A percentile compares a stretch with the other conserved stretches of the same genome.
Conservation (phyloP, 495 filamentous ascomycete genomes). For the Neurospora sublineolata region DNA sequence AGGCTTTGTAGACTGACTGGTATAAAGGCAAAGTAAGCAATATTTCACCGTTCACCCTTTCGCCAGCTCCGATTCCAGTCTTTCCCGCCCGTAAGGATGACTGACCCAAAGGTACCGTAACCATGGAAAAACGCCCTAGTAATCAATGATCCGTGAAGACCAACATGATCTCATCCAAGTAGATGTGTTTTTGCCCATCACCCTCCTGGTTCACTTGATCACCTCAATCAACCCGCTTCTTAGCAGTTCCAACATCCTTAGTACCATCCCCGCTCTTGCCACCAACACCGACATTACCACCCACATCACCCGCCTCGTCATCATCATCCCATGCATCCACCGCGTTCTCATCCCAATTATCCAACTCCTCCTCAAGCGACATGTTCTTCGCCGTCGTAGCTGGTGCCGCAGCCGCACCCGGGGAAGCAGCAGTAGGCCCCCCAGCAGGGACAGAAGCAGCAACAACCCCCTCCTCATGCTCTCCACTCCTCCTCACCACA, state of each 20-base stretch:
- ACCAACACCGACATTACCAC: conserved; percentile 4
- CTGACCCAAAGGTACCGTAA: background rate
- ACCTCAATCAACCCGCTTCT: conserved; percentile 30
- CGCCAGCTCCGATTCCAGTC: background rate
- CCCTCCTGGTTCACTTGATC: background rate
- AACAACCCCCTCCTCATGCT: conserved; percentile 27
- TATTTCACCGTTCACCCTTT: background rate
- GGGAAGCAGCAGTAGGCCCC: background rate
- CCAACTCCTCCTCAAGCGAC: conserved; percentile 60
- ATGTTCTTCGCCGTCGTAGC: conserved; percentile 10
- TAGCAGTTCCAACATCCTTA: conserved; percentile 14
- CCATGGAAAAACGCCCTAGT: background rate
- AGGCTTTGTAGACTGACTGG: background rate
- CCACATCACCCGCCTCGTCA: conserved; percentile 32
- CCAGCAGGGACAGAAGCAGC: conserved; percentile 24
- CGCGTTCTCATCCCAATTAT: conserved; percentile 76
- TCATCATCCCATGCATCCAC: conserved; percentile 65
- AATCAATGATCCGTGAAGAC: background rate
- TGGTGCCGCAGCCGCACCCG: conserved; percentile 14
- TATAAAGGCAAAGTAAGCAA: background rate
- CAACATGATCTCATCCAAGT: background rate
- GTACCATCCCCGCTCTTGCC: conserved; percentile 8
- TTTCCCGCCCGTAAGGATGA: background rate
- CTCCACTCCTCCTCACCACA: conserved; percentile 10
- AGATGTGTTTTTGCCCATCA: background rate